Evolutionary conservation across 139 green algal genomes (phyloP).

Genomic region (Chlamydomonas asymmetrica): DNA sequence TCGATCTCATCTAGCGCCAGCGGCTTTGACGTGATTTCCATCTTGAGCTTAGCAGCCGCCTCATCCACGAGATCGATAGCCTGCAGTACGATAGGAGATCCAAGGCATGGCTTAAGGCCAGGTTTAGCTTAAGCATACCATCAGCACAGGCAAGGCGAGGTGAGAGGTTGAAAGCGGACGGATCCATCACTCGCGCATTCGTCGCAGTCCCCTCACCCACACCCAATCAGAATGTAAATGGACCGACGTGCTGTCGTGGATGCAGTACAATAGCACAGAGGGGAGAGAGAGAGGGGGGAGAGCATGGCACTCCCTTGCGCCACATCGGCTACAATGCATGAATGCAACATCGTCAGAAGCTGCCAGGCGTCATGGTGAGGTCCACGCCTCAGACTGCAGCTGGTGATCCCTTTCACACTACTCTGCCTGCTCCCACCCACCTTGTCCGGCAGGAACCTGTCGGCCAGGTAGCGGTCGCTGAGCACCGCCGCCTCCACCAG

Average conservation of each 20-base stretch:
- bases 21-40: constrained; percentile 99
- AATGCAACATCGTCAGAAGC: too few species aligned
- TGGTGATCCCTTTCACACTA: background rate
- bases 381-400: background rate
- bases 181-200: too few species aligned
- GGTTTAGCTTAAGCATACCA: background rate
- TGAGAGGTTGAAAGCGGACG: too few species aligned
- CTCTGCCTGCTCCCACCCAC: constrained; percentile 28
- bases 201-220: too few species aligned
- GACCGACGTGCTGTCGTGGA: too few species aligned
- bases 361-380: constrained; percentile 9
- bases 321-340: too few species aligned
- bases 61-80: constrained; percentile 97
- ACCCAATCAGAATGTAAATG: too few species aligned
- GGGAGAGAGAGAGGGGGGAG: too few species aligned
- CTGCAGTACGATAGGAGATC: constrained; percentile 34
- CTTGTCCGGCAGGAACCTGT: constrained; percentile 69
- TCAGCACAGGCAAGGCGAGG: too few species aligned
- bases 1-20: constrained; percentile 94
- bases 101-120: too few species aligned
- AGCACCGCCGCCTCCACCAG: constrained; percentile 94
- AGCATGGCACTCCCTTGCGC: too few species aligned
- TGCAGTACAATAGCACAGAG: too few species aligned
- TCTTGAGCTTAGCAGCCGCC: constrained; percentile 94
- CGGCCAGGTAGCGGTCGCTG: constrained; percentile 85